phyloP scores from a whole-genome alignment of 176 grass and related monocot species.

The Hordeum vulgare region MorexV3_pseudomolecules_assembly NC_058524.1:17061452-17061951 shows the following conservation, averaged over 20 bases:
- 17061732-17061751: constrained; percentile 33
- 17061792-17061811: constrained; percentile 25
- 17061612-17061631: constrained; percentile 30
- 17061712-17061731: constrained; percentile 4
- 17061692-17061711: constrained; percentile 15
- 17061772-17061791: constrained; percentile 15
- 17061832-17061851: neutral
- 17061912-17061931: constrained; percentile 51
- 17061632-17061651: constrained; percentile 42
- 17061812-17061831: neutral
- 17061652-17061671: constrained; percentile 16
- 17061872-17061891: neutral
- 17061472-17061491: neutral
- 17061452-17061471: neutral
- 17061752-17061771: constrained; percentile 20
- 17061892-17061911: constrained; percentile 49
- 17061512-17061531: neutral
- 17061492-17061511: neutral
- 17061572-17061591: neutral
- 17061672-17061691: neutral
- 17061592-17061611: constrained; percentile 11
- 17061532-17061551: neutral
- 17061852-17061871: no score
- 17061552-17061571: neutral
- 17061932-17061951: constrained; percentile 39